Conservation (phyloP, 129 eudicot genomes). For the Mikania micrantha region DNA sequence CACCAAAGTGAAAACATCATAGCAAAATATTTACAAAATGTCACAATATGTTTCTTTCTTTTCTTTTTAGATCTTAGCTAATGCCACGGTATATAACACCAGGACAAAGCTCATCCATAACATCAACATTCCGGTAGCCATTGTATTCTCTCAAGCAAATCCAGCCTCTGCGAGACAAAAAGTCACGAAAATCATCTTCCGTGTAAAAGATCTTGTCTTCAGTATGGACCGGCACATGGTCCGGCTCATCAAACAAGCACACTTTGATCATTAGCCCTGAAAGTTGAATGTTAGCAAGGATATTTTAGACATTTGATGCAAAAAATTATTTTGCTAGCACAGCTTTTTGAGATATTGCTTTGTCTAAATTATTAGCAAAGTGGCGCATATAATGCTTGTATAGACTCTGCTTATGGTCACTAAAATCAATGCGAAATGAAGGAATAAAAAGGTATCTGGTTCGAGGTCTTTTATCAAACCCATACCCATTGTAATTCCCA, state of each 20-base stretch:
- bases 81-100: conserved; percentile 77
- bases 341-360: too few species aligned
- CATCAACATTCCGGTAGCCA: conserved; percentile 47
- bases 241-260: conserved; percentile 66
- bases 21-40: conserved; percentile 3
- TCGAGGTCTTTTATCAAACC: background rate
- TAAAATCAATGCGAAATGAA: too few species aligned
- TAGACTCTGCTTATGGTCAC: too few species aligned
- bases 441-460: too few species aligned
- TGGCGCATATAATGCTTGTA: too few species aligned
- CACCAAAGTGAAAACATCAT: conserved; percentile 6
- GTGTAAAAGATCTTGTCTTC: conserved; percentile 89
- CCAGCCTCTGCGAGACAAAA: conserved; percentile 75
- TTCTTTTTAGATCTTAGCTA: background rate
- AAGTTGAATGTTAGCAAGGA: background rate
- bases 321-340: too few species aligned
- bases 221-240: conserved; percentile 63
- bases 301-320: background rate
- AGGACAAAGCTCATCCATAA: conserved; percentile 83
- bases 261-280: conserved; percentile 71
- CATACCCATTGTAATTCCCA: background rate
- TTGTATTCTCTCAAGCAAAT: conserved; percentile 61
- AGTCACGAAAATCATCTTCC: conserved; percentile 79
- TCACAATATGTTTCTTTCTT: too few species aligned
- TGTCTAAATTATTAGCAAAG: too few species aligned